Percentiles rank a stretch among this genome's conserved stretches.
phyloP scores from a whole-genome alignment of 192 early-diverging fungal genomes.

The Linnemannia exigua region DNA sequence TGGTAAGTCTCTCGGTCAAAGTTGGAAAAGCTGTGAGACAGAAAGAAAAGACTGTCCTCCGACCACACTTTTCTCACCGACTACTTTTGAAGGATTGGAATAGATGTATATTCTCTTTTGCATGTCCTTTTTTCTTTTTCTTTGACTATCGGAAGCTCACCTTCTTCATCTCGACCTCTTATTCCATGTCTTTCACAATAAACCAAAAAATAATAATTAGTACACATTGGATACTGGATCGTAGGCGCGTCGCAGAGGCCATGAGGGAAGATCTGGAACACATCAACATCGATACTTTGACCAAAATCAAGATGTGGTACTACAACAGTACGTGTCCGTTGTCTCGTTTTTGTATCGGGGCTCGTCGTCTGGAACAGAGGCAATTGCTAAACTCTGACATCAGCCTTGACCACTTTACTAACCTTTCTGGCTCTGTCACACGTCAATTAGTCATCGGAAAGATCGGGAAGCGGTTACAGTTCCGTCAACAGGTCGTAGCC shows the following conservation, averaged over 20 bases:
- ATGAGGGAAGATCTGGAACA: constrained; percentile 70
- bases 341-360: too few relatives aligned
- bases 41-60: not conserved
- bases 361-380: too few relatives aligned
- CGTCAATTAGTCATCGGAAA: constrained; percentile 76
- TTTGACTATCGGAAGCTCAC: not conserved
- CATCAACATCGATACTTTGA: constrained; percentile 63
- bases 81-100: not conserved
- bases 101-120: not conserved
- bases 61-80: not conserved
- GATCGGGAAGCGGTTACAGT: constrained; percentile 77
- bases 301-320: constrained; percentile 76
- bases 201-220: constrained; percentile 29
- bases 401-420: too few relatives aligned
- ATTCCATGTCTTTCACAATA: too few relatives aligned
- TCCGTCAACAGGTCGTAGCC: constrained; percentile 86
- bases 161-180: too few relatives aligned
- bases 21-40: not conserved
- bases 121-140: not conserved
- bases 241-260: constrained; percentile 62
- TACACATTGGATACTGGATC: constrained; percentile 73
- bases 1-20: constrained; percentile 55
- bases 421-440: not conserved
- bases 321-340: constrained; percentile 62
- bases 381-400: too few relatives aligned